Conservation (phyloP, 768 basidiomycete genomes). For the Suillus decipiens region DNA sequence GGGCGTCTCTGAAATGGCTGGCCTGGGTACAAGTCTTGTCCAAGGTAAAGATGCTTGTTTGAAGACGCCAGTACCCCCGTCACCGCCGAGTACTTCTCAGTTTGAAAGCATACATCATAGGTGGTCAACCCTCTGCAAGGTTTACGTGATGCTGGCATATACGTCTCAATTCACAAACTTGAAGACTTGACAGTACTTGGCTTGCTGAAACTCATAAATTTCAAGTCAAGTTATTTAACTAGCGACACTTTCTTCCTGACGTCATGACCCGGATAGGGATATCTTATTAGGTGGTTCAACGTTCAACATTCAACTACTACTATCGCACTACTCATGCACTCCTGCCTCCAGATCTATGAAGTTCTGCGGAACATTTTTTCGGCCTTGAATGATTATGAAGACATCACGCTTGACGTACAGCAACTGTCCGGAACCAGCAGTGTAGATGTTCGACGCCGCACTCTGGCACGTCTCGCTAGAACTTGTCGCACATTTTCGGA, state of each 20-base stretch:
- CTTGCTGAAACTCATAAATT: no score
- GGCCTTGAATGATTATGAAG: background rate
- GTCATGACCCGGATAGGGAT: background rate
- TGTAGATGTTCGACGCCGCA: background rate
- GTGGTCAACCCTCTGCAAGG: no score
- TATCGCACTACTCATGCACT: background rate
- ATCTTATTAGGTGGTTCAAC: background rate
- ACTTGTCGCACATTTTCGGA: constrained; percentile 5
- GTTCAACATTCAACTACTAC: background rate
- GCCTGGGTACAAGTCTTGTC: no score
- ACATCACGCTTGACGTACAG: background rate
- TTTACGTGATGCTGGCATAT: no score
- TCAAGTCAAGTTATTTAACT: no score
- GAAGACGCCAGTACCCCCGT: no score
- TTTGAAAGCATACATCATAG: no score
- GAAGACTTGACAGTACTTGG: no score
- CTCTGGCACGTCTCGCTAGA: background rate
- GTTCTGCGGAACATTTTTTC: background rate
- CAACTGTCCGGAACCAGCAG: background rate
- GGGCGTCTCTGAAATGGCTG: no score
- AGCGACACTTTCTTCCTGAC: background rate
- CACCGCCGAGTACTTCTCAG: no score
- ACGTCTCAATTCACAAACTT: no score
- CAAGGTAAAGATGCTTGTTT: no score
- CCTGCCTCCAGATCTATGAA: background rate